Base-by-base conservation (phyloP, 768 basidiomycete species). In the Hygrophorus pudorinus region DNA sequence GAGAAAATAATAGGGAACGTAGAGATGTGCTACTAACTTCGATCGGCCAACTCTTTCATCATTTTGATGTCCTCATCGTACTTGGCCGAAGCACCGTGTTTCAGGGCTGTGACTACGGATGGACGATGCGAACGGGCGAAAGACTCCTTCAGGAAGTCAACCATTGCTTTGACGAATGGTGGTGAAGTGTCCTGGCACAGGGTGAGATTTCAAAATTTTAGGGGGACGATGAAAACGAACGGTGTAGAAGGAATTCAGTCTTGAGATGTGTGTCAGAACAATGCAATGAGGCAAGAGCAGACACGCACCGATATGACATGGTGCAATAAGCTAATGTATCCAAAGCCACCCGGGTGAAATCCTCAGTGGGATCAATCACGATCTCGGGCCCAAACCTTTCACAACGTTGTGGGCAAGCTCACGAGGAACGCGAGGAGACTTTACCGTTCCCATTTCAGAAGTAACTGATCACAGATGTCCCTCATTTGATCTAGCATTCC, bases 401-500 rank as follows among this genome's bases (percentile, higher is more conserved):
- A 30, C 5, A 5, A 39, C 20, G 32, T 10, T 12, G 39, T 38
- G 33, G 29, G 24, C 24, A 24, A 24, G 7, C 7, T 24, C 24
- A 7, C 24, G 24, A 24, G 24, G 3, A 24, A 7, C 41, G 27
- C 7, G 11, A 14, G 7, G 5, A 28, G 31, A 41, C 16, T n/a
- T 47, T 30, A 66, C 66, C 68, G 49, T 49, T 67, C 65, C 65
- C 69, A 71, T 50, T 57, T 71, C 17, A 65, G 50, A 2, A 69
- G 46, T 41, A 74, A 60, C 53, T 73, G 72, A 21, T 58, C 55
- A 5, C 58, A 59, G 32, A 72, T 65, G 47, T 73, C 73, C 5
- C 62, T 52, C 72, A 72, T 73, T 43, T 67, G 67, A 21, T 64
- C 62, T 49, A 72, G 66, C 73, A 75, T 73, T 44, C 58, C 61